Base-by-base conservation (phyloP, 1,139 yeast species). In the Nakaseomyces uthaithaninus region DNA sequence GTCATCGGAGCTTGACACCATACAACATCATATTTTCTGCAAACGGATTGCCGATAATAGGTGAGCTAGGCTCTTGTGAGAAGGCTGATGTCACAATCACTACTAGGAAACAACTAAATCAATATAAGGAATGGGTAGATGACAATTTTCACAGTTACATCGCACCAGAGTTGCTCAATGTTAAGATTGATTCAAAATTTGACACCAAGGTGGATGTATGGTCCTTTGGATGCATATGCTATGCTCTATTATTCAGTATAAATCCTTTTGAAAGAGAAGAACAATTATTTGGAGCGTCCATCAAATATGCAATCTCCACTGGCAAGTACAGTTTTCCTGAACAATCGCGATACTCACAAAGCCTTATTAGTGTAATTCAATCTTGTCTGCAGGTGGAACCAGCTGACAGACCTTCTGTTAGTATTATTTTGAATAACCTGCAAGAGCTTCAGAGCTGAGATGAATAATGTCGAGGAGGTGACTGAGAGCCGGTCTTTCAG, bases 201-300 rank as follows among this genome's bases (percentile, higher is more conserved):
- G 77, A 80, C 44, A 94, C 83, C 55, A 72, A 74, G 42, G 79
- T 83, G 4, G 97, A 89, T 56, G 75, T 89, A 15, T 89, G 97
- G 97, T 81, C 94, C 4, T 61, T 87, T 25, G 97, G 97, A 0
- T 86, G 96, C 55, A 67, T 86, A 1, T 57, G 86, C 18, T 89
- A 82, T 61, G 75, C 89, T 1, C 65, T 85, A 48, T 71, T 91
- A 61, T 89, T 82, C 62, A 81, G 83, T 0, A 71, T 71, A 30
- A 82, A 94, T 2, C 97, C 97, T 1, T 89, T 89, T 62, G 95
- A 87, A 57, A 72, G 85, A 55, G 77, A 82, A 54, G 93, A 86
- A 51, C 71, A 75, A 35, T 80, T 80, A 38, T 76, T 79, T 45
- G 96, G 96, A 12, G 95, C 94, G 3, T 83, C 81, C 47, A 67